These are phyloP conservation scores for Citrus inodora DNA, from an alignment of 345 rosid species.

Conservation along the genomic window DNA sequence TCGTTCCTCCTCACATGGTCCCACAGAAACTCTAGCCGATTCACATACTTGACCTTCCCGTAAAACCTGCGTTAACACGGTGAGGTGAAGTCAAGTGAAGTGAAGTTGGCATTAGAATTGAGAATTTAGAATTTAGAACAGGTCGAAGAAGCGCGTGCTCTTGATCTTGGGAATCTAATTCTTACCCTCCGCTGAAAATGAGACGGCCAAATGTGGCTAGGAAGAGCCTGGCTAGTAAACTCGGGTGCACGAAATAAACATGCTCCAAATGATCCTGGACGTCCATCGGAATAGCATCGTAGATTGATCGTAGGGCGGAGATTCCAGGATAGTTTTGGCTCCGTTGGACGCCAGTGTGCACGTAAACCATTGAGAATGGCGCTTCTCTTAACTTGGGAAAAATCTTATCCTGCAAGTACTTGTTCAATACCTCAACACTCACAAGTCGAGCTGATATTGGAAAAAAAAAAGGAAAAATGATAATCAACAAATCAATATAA, in stretches of 20 bases:
- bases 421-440: conserved; percentile 38
- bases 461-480: too few relatives aligned
- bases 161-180: background rate
- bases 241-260: conserved; percentile 63
- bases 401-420: conserved; percentile 44
- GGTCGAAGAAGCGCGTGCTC: background rate
- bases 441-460: conserved; percentile 32
- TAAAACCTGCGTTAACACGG: conserved; percentile 37
- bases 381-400: conserved; percentile 32
- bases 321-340: conserved; percentile 57
- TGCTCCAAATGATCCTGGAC: conserved; percentile 35
- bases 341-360: conserved; percentile 47
- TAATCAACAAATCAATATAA: too few relatives aligned
- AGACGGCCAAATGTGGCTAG: conserved; percentile 66
- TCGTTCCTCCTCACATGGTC: conserved; percentile 59
- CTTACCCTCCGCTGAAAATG: conserved; percentile 50
- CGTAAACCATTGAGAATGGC: conserved; percentile 51
- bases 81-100: background rate
- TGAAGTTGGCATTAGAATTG: background rate
- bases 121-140: too few relatives aligned
- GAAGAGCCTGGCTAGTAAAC: conserved; percentile 48
- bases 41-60: conserved; percentile 48
- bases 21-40: conserved; percentile 59
- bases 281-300: conserved; percentile 38
- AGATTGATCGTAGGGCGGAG: conserved; percentile 41